Percentiles rank a stretch among this genome's conserved stretches.
These are phyloP conservation scores for Blastomyces parvus DNA, from an alignment of 2,329 filamentous ascomycete genomes.

Conservation along the genomic window DNA sequence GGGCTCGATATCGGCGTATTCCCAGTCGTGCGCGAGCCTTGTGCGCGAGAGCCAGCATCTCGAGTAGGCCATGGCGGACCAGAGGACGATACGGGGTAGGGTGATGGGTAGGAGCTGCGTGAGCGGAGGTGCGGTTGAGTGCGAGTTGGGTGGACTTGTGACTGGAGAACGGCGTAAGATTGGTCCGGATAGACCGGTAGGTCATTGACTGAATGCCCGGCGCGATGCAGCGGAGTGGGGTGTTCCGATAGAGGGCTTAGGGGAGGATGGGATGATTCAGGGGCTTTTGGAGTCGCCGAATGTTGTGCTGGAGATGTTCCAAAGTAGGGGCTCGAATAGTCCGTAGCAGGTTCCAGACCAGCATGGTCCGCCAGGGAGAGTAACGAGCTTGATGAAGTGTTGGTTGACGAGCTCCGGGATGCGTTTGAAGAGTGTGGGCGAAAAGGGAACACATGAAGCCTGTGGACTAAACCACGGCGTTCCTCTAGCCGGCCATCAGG, in stretches of 20 bases:
- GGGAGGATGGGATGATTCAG: conserved; percentile 13
- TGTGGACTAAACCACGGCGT: conserved; percentile 15
- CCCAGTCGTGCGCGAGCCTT: conserved; percentile 34
- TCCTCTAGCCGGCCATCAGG: conserved; percentile 14
- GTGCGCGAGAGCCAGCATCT: conserved; percentile 19
- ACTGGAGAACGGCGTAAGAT: conserved; percentile 39
- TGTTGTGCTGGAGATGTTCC: conserved; percentile 11
- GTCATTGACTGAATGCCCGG: conserved; percentile 22
- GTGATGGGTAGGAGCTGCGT: conserved; percentile 37
- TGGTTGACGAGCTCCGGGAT: conserved; percentile 29
- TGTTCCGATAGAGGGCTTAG: conserved; percentile 15
- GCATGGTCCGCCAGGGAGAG: conserved; percentile 17
- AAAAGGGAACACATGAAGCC: conserved; percentile 14
- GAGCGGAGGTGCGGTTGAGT: conserved; percentile 33
- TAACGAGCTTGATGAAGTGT: conserved; percentile 36
- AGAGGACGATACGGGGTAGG: conserved; percentile 22
- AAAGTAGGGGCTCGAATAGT: conserved; percentile 13
- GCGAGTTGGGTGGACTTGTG: conserved; percentile 33
- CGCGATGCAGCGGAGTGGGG: conserved; percentile 13
- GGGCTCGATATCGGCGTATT: conserved; percentile 42
- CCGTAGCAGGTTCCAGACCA: conserved; percentile 20
- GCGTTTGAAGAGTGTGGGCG: conserved; percentile 27
- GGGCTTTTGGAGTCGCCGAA: conserved; percentile 7
- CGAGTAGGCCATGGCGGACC: conserved; percentile 15
- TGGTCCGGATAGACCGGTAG: conserved; percentile 41